Evolutionary conservation across 2,329 filamentous ascomycete species (phyloP), one percentile per base, ranked within the genome.

Genomic region (Xylaria sp.): DNA sequence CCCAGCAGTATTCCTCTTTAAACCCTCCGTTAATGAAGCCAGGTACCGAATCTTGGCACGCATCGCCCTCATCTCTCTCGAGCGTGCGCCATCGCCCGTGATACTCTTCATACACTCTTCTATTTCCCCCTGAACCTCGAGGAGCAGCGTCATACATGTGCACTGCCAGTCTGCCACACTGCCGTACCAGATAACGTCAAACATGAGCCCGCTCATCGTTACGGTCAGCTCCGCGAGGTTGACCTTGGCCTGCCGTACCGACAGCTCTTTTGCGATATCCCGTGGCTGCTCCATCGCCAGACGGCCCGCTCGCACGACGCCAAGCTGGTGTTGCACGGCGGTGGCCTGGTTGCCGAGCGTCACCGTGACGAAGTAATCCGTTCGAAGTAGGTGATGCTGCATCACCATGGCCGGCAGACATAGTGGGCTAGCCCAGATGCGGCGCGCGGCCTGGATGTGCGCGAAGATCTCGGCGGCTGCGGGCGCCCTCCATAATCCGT

Each of bases 331-430:
- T 15, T 61, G 52, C n/a, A 56, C 38, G 15, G 43, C 28, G 1
- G 31, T 56, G 31, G 9, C 14, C n/a, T 31, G 45, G n/a, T 57
- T 51, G 14, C 21, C 8, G 21, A 61, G 58, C 28, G 45, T 28
- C 6, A 57, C 28, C 1, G 45, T 56, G 37, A 45, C 43, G 46
- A 61, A 61, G 38, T 61, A 50, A 38, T 61, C 58, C 14, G 52
- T 19, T n/a, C 58, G 37, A 14, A 61, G 52, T n/a, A 61, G n/a
- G 52, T 61, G 52, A 21, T 61, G 58, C 9, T 61, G 58, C 19
- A 61, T 35, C 6, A 61, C 21, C 4, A 17, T 31, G 15, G 31
- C 15, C 14, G 58, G 58, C 4, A 61, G 52, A 52, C 21, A 61
- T 2, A 61, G 52, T 4, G 58, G 58, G 15, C 51, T 43, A 12